A percentile compares a stretch with the other conserved stretches of the same genome.
Evolutionary conservation across 2,329 filamentous ascomycete species (phyloP).

Genomic region (Pestalotiopsis sp.): DNA sequence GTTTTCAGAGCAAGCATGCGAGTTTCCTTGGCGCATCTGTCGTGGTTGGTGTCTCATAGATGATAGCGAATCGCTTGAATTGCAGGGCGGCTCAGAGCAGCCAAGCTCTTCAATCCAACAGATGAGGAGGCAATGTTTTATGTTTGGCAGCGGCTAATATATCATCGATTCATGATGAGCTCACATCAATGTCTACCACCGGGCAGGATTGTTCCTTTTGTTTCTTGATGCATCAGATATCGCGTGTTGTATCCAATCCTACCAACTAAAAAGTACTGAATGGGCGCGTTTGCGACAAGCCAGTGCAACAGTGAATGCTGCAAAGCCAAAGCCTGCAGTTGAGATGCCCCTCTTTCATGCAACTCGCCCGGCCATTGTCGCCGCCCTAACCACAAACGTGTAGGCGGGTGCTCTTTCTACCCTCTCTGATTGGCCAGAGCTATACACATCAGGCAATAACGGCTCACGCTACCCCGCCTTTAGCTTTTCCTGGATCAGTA

Average conservation of each 20-base stretch:
- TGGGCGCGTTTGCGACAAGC: neutral
- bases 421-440: neutral
- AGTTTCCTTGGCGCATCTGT: neutral
- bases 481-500: neutral
- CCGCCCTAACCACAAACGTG: neutral
- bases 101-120: neutral
- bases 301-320: neutral
- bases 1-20: neutral
- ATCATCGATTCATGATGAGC: neutral
- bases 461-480: slow-evolving; percentile 9
- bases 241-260: neutral
- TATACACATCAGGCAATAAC: slow-evolving; percentile 1
- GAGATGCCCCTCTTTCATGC: neutral
- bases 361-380: slow-evolving; percentile 2
- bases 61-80: neutral
- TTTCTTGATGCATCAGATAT: neutral
- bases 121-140: neutral
- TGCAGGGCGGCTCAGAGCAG: neutral
- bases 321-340: neutral
- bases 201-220: neutral
- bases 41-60: neutral
- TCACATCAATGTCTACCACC: neutral
- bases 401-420: neutral
- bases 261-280: neutral
- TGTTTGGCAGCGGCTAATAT: neutral